Evolutionary conservation across 148 eudicot genomes (phyloP).

Genomic region (Fallopia convolvulus): DNA sequence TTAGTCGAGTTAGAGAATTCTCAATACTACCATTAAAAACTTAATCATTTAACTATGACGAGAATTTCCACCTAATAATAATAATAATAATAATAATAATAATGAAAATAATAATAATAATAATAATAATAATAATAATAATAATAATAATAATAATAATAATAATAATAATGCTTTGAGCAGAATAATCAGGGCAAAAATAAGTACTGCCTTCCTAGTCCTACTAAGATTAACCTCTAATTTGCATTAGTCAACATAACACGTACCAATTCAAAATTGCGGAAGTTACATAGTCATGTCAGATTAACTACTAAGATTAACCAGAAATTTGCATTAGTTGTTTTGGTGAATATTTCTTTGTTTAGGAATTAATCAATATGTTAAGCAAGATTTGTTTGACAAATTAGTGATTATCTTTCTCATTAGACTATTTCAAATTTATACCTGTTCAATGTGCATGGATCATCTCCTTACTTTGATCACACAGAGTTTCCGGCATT

Average conservation of each 20-base stretch:
- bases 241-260: neutral
- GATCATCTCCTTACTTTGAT: neutral
- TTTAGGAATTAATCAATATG: neutral
- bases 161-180: neutral
- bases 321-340: neutral
- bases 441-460: neutral
- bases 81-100: too few species aligned
- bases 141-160: too few species aligned
- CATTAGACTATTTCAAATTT: conserved; percentile 2
- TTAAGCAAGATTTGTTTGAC: neutral
- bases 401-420: neutral
- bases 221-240: neutral
- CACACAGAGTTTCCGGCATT: neutral
- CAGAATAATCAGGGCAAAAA: neutral
- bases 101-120: too few species aligned
- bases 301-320: neutral
- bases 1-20: too few species aligned
- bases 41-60: neutral
- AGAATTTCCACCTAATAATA: neutral
- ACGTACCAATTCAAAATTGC: neutral
- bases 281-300: neutral
- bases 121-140: too few species aligned
- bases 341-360: neutral
- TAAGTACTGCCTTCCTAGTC: neutral
- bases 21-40: too few species aligned